Percentiles rank a stretch among this genome's conserved stretches.
Evolutionary conservation across 2,329 filamentous ascomycete genomes (phyloP).

Genomic region (Talaromyces verruculosus): DNA sequence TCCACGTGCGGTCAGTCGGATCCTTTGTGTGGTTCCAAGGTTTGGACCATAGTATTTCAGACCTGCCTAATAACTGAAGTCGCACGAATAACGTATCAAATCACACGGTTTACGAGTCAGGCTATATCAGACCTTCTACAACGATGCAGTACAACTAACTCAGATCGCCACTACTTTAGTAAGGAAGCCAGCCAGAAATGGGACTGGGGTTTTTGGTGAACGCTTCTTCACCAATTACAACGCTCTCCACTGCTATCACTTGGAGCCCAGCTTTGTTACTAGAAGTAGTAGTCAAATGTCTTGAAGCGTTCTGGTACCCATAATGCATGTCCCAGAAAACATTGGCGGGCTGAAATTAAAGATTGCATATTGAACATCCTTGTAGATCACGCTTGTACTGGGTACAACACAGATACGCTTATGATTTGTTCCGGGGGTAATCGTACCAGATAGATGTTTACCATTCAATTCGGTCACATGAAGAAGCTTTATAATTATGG

Average conservation of each 20-base stretch:
- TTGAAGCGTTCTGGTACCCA: neutral
- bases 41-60: neutral
- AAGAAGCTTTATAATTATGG: neutral
- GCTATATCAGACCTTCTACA: neutral
- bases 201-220: neutral
- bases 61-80: neutral
- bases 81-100: neutral
- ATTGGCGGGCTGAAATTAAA: neutral
- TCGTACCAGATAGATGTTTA: neutral
- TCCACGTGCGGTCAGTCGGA: neutral
- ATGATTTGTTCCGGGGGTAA: neutral
- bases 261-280: neutral
- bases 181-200: neutral
- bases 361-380: neutral
- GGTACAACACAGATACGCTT: no score
- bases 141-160: neutral
- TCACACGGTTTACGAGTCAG: neutral
- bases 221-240: neutral
- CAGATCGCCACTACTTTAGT: slow-evolving; percentile 1
- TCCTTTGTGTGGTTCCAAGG: neutral
- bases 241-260: neutral
- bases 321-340: neutral
- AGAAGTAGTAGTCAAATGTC: neutral
- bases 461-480: neutral
- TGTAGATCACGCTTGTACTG: neutral